Percentiles rank a stretch among this genome's conserved stretches.
phyloP scores from a whole-genome alignment of 2,329 filamentous ascomycete genomes.

The Neurospora sp. region DNA sequence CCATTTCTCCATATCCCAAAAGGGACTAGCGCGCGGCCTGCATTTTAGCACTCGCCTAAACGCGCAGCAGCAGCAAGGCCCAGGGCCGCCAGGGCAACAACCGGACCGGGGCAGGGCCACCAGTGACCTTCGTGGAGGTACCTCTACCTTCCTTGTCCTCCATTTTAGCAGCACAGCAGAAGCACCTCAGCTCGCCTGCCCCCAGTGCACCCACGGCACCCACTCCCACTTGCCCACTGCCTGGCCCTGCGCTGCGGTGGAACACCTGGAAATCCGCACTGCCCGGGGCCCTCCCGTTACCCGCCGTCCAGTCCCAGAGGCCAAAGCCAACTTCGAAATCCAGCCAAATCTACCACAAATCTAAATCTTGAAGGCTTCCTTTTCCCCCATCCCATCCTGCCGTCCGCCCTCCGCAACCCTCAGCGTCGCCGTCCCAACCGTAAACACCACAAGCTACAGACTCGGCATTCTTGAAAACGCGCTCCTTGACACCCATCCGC shows the following conservation, averaged over 20 bases:
- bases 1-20: slow-evolving; percentile 1
- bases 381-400: neutral
- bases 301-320: neutral
- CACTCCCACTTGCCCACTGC: slow-evolving; percentile 1
- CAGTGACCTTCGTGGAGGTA: neutral
- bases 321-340: neutral
- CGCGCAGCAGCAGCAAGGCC: slow-evolving; percentile 12
- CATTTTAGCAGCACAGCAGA: neutral
- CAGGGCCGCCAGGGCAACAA: neutral
- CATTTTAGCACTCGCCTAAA: slow-evolving; percentile 20
- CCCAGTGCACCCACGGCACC: slow-evolving; percentile 4
- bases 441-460: slow-evolving; percentile 2
- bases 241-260: neutral
- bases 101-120: neutral
- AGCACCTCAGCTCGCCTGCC: neutral
- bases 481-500: neutral
- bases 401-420: neutral
- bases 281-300: neutral
- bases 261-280: neutral
- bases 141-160: neutral
- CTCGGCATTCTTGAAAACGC: neutral
- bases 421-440: neutral
- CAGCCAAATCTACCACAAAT: neutral
- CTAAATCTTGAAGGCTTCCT: neutral
- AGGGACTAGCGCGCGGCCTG: slow-evolving; percentile 13